Conservation (phyloP, 208 protist genomes). For the Wallacemonas rigidus region DNA sequence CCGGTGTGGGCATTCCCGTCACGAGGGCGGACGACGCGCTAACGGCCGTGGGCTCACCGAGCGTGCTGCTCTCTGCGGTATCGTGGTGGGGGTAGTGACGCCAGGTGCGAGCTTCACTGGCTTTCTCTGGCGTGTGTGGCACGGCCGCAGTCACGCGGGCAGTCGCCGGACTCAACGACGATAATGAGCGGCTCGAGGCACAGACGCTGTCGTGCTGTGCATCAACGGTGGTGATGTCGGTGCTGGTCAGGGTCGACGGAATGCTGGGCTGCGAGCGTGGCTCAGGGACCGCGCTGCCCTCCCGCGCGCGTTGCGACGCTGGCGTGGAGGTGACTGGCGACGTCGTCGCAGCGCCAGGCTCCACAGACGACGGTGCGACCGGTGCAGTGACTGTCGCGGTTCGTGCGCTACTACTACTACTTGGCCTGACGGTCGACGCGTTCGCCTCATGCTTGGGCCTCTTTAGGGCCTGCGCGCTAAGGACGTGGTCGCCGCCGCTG, state of each 20-base stretch:
- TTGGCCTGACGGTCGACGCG: not conserved
- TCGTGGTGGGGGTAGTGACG: not conserved
- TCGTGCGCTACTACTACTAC: too few species aligned
- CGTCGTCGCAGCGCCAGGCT: not conserved
- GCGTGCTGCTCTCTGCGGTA: too few species aligned
- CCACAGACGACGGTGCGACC: too few species aligned
- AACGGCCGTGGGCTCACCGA: too few species aligned
- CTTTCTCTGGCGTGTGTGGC: constrained; percentile 11
- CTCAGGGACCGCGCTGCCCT: not conserved
- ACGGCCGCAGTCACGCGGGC: not conserved
- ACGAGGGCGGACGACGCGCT: too few species aligned
- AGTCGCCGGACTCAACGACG: not conserved
- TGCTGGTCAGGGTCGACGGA: constrained; percentile 9
- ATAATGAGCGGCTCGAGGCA: not conserved
- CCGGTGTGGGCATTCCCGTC: constrained; percentile 15
- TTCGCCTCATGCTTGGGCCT: not conserved
- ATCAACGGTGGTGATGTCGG: constrained; percentile 1
- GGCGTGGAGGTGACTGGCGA: not conserved
- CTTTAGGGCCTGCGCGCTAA: not conserved
- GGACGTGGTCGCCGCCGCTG: not conserved
- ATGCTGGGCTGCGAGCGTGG: not conserved
- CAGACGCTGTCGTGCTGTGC: not conserved
- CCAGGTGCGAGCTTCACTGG: not conserved
- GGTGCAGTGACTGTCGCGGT: too few species aligned
- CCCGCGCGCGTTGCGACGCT: not conserved